phyloP scores from a whole-genome alignment of 805 yeast species.

The Starmerella vaccinii region DNA sequence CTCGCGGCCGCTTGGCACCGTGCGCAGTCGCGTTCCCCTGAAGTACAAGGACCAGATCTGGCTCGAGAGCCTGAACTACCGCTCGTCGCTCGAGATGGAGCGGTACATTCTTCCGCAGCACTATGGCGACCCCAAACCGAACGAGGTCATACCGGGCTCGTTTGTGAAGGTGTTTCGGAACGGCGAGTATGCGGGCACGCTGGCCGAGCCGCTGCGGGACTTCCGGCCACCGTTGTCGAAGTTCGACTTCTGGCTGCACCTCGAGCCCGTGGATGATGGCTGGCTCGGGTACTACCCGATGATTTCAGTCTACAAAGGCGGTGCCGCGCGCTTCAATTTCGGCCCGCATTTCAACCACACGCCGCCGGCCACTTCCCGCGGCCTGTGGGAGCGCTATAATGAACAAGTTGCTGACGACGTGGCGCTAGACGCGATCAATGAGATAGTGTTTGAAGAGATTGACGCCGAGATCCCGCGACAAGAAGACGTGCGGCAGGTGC shows the following conservation, averaged over 20 bases:
- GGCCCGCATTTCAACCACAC: conserved; percentile 45
- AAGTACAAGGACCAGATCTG: conserved; percentile 64
- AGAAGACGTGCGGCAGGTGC: conserved; percentile 4
- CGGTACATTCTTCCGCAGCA: conserved; percentile 43
- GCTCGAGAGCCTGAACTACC: conserved; percentile 78
- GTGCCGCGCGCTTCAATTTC: conserved; percentile 59
- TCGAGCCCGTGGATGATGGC: conserved; percentile 55
- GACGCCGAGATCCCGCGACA: conserved; percentile 10
- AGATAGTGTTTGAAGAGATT: conserved; percentile 30
- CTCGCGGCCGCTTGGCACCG: conserved; percentile 16
- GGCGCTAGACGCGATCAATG: conserved; percentile 76
- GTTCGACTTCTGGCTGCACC: conserved; percentile 23
- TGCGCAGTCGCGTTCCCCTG: conserved; percentile 79
- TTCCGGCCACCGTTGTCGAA: conserved; percentile 71
- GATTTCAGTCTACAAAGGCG: conserved; percentile 70
- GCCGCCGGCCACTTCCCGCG: conserved; percentile 33
- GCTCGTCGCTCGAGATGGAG: conserved; percentile 57
- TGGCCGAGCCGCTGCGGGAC: conserved; percentile 58
- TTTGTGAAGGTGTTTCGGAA: conserved; percentile 63
- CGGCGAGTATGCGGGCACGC: conserved; percentile 54
- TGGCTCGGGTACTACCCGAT: conserved; percentile 85
- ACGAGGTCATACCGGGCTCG: conserved; percentile 37
- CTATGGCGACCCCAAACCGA: conserved; percentile 10
- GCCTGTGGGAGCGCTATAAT: conserved; percentile 51
- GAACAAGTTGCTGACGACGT: conserved; percentile 71